A percentile compares a stretch with the other conserved stretches of the same genome.
These are phyloP conservation scores for Thymus quinquecostatus DNA, from an alignment of 257 asterid species.

Conservation along the genomic window DNA sequence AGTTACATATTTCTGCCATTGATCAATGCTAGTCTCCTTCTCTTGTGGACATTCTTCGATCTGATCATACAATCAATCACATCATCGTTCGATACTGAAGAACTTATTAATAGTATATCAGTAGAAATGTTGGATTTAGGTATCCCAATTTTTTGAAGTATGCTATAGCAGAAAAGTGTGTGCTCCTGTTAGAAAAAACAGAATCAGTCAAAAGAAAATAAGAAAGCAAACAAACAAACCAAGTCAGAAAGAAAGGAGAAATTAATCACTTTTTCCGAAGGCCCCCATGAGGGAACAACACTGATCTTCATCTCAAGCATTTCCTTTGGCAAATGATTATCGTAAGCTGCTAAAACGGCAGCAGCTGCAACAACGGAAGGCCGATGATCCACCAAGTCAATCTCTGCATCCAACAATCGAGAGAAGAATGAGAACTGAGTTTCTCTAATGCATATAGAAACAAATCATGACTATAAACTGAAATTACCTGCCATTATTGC, in stretches of 20 bases:
- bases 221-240: too few relatives aligned
- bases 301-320: slow-evolving; percentile 41
- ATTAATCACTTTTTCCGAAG: slow-evolving; percentile 46
- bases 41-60: slow-evolving; percentile 28
- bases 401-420: slow-evolving; percentile 36
- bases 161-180: slow-evolving; percentile 39
- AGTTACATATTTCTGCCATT: background rate
- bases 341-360: slow-evolving; percentile 53
- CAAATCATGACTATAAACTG: background rate
- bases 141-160: slow-evolving; percentile 35
- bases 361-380: slow-evolving; percentile 59
- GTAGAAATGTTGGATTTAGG: slow-evolving; percentile 30
- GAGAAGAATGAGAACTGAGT: background rate
- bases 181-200: slow-evolving; percentile 43
- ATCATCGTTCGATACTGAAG: slow-evolving; percentile 19
- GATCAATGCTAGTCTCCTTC: slow-evolving; percentile 31
- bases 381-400: slow-evolving; percentile 41
- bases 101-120: slow-evolving; percentile 15
- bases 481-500: slow-evolving; percentile 44
- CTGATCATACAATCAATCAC: slow-evolving; percentile 27
- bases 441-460: slow-evolving; percentile 14
- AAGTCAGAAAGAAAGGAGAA: slow-evolving; percentile 13
- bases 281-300: slow-evolving; percentile 48
- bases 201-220: slow-evolving; percentile 12
- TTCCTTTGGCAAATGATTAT: slow-evolving; percentile 34